Conservation (phyloP, 129 eudicot species). For the Flaveria bidentis region DNA sequence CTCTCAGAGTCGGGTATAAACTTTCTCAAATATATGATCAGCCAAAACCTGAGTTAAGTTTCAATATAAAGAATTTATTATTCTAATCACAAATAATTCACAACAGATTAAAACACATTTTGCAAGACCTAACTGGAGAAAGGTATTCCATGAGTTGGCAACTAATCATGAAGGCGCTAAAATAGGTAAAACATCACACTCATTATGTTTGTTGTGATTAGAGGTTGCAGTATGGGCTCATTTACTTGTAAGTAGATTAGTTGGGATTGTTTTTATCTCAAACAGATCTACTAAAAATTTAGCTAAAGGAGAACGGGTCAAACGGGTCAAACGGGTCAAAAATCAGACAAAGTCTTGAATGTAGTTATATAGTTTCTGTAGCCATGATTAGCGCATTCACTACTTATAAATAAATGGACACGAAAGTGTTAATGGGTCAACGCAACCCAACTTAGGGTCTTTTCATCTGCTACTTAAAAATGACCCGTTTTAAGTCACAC, state of each 20-base stretch:
- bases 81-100: constrained; percentile 17
- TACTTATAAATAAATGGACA: neutral
- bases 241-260: neutral
- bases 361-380: neutral
- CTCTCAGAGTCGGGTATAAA: constrained; percentile 83
- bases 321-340: too few relatives aligned
- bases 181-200: constrained; percentile 52
- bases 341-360: neutral
- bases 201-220: constrained; percentile 6
- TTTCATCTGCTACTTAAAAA: neutral
- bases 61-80: neutral
- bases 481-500: neutral
- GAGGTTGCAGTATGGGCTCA: neutral
- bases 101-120: constrained; percentile 90
- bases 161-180: constrained; percentile 46
- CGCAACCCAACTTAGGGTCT: neutral
- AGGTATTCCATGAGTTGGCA: constrained; percentile 61
- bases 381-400: neutral
- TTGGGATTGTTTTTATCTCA: too few relatives aligned
- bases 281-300: too few relatives aligned
- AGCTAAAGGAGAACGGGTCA: too few relatives aligned
- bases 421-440: neutral
- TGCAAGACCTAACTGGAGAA: constrained; percentile 95
- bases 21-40: neutral
- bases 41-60: neutral